Evolutionary conservation across 78 protist species (phyloP).

Genomic region (Dictyostelium capitatum): DNA sequence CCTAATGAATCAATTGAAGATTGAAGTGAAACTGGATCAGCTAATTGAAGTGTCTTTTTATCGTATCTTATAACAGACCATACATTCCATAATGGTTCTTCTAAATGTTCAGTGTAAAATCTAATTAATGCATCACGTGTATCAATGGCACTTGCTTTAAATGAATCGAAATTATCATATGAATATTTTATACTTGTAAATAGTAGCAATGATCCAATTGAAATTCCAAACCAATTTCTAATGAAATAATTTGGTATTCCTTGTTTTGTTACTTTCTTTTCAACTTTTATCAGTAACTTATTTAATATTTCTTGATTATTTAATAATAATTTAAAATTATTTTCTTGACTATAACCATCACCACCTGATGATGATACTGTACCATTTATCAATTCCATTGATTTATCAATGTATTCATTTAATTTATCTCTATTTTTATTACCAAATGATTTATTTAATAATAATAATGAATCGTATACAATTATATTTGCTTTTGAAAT

Average conservation of each 20-base stretch:
- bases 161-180: constrained; percentile 27
- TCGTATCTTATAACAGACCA: constrained; percentile 76
- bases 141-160: constrained; percentile 12
- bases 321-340: neutral
- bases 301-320: constrained; percentile 4
- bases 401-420: neutral
- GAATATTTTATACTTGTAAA: neutral
- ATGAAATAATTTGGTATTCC: neutral
- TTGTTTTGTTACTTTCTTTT: neutral
- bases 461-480: constrained; percentile 1
- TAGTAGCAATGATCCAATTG: neutral
- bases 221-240: constrained; percentile 44
- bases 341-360: neutral
- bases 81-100: constrained; percentile 40
- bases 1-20: constrained; percentile 40
- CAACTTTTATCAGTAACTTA: neutral
- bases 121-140: constrained; percentile 15
- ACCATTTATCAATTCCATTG: neutral
- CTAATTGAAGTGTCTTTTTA: constrained; percentile 20
- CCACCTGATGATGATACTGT: neutral
- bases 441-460: neutral
- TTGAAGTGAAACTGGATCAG: constrained; percentile 50
- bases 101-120: constrained; percentile 54
- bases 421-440: neutral
- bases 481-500: constrained; percentile 15